Conservation (phyloP, 1,284 basidiomycete genomes). For the Tranzscheliella williamsii region DNA sequence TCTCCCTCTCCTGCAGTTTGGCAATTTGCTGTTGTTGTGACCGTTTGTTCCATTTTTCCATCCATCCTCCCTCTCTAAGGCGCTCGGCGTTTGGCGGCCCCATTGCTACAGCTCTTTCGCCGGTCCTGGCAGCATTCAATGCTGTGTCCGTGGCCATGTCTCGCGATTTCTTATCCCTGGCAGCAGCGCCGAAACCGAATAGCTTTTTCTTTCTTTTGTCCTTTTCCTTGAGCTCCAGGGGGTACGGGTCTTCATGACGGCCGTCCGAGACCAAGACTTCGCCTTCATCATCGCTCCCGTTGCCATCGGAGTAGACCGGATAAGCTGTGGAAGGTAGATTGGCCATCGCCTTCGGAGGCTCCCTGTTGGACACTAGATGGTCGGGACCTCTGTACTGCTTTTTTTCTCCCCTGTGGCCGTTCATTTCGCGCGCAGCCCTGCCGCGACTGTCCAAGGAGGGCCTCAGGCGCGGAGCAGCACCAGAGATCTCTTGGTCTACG, state of each 20-base stretch:
- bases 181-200: conserved; percentile 19
- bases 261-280: conserved; percentile 36
- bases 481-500: not conserved
- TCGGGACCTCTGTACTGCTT: too few species aligned
- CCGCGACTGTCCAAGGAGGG: not conserved
- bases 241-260: conserved; percentile 16
- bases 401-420: not conserved
- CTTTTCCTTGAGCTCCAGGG: conserved; percentile 8
- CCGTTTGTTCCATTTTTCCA: conserved; percentile 26
- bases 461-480: not conserved
- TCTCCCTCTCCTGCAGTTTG: conserved; percentile 19
- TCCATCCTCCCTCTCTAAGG: conserved; percentile 31
- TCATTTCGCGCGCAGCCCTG: not conserved
- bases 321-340: conserved; percentile 10
- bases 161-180: conserved; percentile 24
- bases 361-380: conserved; percentile 1
- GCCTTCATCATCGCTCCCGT: conserved; percentile 7
- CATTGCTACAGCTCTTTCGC: conserved; percentile 9
- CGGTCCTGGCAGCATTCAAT: conserved; percentile 4
- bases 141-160: conserved; percentile 1
- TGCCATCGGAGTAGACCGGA: conserved; percentile 25
- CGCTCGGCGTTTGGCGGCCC: conserved; percentile 4
- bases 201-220: conserved; percentile 38
- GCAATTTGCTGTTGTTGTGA: conserved; percentile 13
- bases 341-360: conserved; percentile 1